Evolutionary conservation across 139 green algal genomes (phyloP).

Genomic region (Zygnema circumcarinatum): DNA sequence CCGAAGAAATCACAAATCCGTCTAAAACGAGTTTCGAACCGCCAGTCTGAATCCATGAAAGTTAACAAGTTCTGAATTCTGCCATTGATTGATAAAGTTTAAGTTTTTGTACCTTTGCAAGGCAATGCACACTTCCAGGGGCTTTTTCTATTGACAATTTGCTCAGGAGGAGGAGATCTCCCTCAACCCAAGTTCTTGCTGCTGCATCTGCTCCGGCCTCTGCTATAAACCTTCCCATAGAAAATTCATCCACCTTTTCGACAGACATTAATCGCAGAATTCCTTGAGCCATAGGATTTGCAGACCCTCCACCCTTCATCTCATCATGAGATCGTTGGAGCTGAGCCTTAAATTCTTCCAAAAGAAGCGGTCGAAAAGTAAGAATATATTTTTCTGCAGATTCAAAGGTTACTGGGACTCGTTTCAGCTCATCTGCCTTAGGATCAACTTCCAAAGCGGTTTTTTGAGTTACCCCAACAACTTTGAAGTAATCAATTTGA

Average conservation of each 20-base stretch:
- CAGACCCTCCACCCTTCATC: not conserved
- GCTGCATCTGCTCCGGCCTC: conserved; percentile 10
- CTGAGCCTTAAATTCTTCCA: conserved; percentile 61
- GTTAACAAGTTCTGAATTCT: no score
- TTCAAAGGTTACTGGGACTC: conserved; percentile 40
- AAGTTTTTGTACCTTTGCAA: conserved; percentile 32
- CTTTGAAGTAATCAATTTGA: conserved; percentile 46
- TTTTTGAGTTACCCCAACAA: conserved; percentile 5
- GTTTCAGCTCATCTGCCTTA: conserved; percentile 1
- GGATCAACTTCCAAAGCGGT: not conserved
- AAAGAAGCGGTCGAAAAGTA: conserved; percentile 43
- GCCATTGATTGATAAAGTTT: no score
- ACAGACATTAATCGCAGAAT: conserved; percentile 46
- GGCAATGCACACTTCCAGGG: not conserved
- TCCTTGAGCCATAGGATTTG: not conserved
- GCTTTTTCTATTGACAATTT: not conserved
- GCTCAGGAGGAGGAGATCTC: conserved; percentile 50
- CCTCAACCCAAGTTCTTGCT: conserved; percentile 20
- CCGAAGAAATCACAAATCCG: not conserved
- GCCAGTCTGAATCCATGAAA: no score
- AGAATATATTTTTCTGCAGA: conserved; percentile 24
- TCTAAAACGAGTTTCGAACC: no score
- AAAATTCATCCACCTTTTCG: conserved; percentile 49
- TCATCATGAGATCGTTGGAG: conserved; percentile 38
- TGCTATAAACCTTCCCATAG: conserved; percentile 22